These are phyloP conservation scores for Talaromyces sp. DNA, from an alignment of 2,329 filamentous ascomycete species.

Conservation along the genomic window DNA sequence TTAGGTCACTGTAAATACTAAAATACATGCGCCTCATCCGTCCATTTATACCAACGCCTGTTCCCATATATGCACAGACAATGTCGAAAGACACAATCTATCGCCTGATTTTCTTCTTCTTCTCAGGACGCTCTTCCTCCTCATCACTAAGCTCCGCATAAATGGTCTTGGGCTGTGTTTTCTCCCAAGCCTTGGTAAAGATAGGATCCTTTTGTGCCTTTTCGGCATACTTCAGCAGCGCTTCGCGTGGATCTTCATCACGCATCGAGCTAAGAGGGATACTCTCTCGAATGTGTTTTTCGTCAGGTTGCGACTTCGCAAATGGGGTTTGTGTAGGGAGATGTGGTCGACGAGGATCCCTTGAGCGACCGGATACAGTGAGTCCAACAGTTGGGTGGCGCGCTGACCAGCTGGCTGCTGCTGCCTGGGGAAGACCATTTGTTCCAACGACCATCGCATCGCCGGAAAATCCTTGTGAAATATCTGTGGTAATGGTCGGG, in stretches of 20 bases:
- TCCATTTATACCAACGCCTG: not conserved
- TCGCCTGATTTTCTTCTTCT: slow-evolving; percentile 54
- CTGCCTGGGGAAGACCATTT: slow-evolving; percentile 70
- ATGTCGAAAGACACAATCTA: not conserved
- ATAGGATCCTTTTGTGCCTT: slow-evolving; percentile 88
- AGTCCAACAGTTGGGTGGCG: slow-evolving; percentile 69
- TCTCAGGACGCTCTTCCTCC: slow-evolving; percentile 64
- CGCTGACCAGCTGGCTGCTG: slow-evolving; percentile 59
- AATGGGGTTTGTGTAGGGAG: slow-evolving; percentile 84
- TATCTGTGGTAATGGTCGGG: slow-evolving; percentile 78
- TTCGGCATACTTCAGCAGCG: slow-evolving; percentile 89
- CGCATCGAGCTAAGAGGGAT: slow-evolving; percentile 90
- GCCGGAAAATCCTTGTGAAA: slow-evolving; percentile 73
- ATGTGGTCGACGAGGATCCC: slow-evolving; percentile 81
- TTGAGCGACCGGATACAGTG: slow-evolving; percentile 70
- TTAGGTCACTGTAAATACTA: not conserved
- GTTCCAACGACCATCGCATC: slow-evolving; percentile 74
- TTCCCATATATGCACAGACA: slow-evolving; percentile 12
- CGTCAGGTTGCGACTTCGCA: slow-evolving; percentile 83
- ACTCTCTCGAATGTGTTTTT: slow-evolving; percentile 80
- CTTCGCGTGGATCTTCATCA: slow-evolving; percentile 93
- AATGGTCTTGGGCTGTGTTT: slow-evolving; percentile 86
- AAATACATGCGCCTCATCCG: not conserved
- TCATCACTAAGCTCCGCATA: slow-evolving; percentile 88
- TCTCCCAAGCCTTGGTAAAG: slow-evolving; percentile 90